Conservation (phyloP, 768 basidiomycete genomes). For the Ephemerocybe angulata region DNA sequence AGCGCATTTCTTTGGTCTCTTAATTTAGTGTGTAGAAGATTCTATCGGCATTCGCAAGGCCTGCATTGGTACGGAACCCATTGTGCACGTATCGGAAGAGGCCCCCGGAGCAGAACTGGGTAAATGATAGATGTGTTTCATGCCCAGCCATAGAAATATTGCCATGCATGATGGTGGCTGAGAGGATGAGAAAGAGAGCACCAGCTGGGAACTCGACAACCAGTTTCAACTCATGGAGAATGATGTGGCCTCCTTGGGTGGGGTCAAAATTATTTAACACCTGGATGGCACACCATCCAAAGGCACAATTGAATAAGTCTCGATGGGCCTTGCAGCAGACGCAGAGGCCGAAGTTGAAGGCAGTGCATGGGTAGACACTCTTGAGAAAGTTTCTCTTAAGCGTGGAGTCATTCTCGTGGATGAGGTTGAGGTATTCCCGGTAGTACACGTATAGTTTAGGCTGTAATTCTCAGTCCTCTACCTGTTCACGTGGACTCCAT, state of each 20-base stretch:
- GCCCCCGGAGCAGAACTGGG: constrained; percentile 24
- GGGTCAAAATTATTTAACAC: constrained; percentile 18
- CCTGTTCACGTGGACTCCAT: too few species aligned
- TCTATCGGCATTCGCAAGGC: too few species aligned
- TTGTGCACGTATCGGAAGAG: constrained; percentile 17
- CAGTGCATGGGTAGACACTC: not conserved
- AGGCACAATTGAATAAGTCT: constrained; percentile 27
- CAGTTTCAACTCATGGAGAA: constrained; percentile 16
- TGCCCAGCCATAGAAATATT: constrained; percentile 18
- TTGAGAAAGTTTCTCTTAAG: too few species aligned
- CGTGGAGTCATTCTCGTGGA: too few species aligned
- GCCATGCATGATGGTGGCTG: constrained; percentile 22
- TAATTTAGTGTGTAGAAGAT: too few species aligned
- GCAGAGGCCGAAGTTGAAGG: constrained; percentile 4
- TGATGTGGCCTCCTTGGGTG: constrained; percentile 20
- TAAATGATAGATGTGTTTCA: constrained; percentile 20
- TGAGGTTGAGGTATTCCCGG: too few species aligned
- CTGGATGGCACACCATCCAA: constrained; percentile 27
- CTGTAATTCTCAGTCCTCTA: too few species aligned
- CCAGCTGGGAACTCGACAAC: constrained; percentile 11
- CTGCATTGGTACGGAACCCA: too few species aligned
- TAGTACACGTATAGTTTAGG: too few species aligned
- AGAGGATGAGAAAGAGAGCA: constrained; percentile 28
- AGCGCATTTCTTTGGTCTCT: too few species aligned
- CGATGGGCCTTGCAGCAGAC: constrained; percentile 14